Base-by-base conservation (phyloP, 257 asterid species). In the Eustoma russellianum region DNA sequence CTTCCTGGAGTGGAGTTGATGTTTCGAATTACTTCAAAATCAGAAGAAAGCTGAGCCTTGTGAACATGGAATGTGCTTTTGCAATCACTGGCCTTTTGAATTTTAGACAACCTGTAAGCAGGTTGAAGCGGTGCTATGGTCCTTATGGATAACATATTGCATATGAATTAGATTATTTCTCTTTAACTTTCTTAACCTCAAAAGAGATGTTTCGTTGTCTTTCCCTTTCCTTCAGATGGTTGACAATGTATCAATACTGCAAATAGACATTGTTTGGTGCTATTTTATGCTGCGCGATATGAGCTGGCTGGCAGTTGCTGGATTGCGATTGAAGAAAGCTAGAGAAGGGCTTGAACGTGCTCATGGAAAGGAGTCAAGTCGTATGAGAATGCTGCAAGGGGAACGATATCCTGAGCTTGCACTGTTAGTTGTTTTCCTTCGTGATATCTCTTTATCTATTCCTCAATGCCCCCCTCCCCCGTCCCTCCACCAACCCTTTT, bases 261-360 rank as follows among this genome's bases (percentile, higher is more conserved):
- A 91, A 83, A 80, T 91, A 72, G 96, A 91, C 70, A 84, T 91
- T 83, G 98, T 91, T 51, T 91, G 96, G 98, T 91, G 98, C 79
- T 91, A 82, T 71, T 77, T 87, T 64, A 84, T 87, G 96, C 94
- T 91, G 45, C 87, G 78, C 6, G 98, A 91, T 76, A 87, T 91
- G 63, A 79, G 82, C 74, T 84, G 94, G 92, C 86, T 91, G 34
- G 77, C 94, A 19, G 88, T 75, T 71, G 98, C 96, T 9, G 96
- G 94, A 16, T 17, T 70, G 46, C 96, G 98, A 61, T 92, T 91
- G 15, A 77, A 81, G 50, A 84, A 80, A 64, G 95, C 98, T 50
- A 79, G 95, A 64, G 75, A 84, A 74, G 96, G 97, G 61, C 76
- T 91, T 30, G 96, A 91, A 67, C 95, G 87, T 69, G 78, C 96